Evolutionary conservation across 192 early-diverging fungal species (phyloP).

Genomic region (Podila minutissima): DNA sequence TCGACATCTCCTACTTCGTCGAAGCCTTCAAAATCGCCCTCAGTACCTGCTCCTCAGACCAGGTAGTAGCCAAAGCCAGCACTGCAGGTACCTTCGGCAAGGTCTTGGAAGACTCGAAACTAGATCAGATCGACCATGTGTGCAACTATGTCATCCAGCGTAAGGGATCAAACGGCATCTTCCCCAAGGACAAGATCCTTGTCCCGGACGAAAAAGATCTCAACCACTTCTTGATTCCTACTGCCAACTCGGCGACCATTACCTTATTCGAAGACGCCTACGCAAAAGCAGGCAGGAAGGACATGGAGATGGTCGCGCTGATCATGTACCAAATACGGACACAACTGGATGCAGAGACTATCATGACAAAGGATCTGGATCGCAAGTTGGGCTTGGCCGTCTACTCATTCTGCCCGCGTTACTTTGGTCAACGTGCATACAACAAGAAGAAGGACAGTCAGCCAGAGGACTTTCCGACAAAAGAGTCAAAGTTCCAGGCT

Average conservation of each 20-base stretch:
- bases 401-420: not conserved
- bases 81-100: not conserved
- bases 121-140: not conserved
- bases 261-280: not conserved
- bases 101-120: not conserved
- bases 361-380: not conserved
- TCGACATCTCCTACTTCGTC: not conserved
- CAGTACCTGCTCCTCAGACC: not conserved
- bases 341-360: not conserved
- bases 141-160: not conserved
- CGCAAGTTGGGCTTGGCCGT: not conserved
- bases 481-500: not conserved
- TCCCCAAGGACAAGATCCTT: not conserved
- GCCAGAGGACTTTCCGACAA: not conserved
- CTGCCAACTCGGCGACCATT: not conserved
- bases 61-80: not conserved
- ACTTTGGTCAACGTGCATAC: not conserved
- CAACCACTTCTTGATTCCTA: not conserved
- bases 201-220: not conserved
- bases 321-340: not conserved
- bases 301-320: not conserved
- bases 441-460: not conserved
- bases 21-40: not conserved
- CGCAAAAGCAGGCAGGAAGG: not conserved
- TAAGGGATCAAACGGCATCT: not conserved